Percentiles rank a stretch among this genome's conserved stretches.
These are phyloP conservation scores for Globisporangium acanthophoron DNA, from an alignment of 352 stramenopile species.

Conservation along the genomic window DNA sequence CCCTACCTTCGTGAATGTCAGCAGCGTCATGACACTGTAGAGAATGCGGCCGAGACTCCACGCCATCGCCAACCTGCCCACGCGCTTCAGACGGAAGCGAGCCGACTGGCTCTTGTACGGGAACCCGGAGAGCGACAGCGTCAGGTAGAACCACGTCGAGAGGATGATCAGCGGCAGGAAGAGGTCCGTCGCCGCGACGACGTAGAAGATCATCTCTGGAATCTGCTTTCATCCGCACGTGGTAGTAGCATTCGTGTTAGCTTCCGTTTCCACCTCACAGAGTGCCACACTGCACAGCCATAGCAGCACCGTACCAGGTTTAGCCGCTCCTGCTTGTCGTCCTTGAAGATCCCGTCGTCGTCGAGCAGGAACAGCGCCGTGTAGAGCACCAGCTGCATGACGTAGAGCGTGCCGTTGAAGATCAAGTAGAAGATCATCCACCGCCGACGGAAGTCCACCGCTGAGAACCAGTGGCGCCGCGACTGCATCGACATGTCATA, in stretches of 20 bases:
- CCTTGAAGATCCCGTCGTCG: conserved; percentile 74
- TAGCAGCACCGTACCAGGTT: conserved; percentile 36
- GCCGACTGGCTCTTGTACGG: conserved; percentile 72
- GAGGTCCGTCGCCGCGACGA: conserved; percentile 81
- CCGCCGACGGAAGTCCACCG: conserved; percentile 69
- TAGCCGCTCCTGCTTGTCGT: conserved; percentile 67
- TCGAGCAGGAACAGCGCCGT: conserved; percentile 83
- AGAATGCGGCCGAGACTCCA: conserved; percentile 85
- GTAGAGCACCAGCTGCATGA: conserved; percentile 87
- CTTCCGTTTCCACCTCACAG: neutral
- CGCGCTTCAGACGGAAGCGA: conserved; percentile 45
- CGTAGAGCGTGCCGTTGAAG: conserved; percentile 88
- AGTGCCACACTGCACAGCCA: neutral
- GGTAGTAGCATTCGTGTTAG: neutral
- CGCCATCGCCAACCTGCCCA: conserved; percentile 60
- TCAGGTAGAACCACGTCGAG: conserved; percentile 87
- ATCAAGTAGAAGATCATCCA: conserved; percentile 92
- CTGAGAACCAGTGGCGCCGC: conserved; percentile 88
- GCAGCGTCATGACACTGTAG: conserved; percentile 84
- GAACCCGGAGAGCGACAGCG: conserved; percentile 84
- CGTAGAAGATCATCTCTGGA: conserved; percentile 72
- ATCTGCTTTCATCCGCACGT: conserved; percentile 27
- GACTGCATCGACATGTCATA: conserved; percentile 31
- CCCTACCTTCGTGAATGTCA: conserved; percentile 80
- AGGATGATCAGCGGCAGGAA: conserved; percentile 87